Conservation (phyloP, 345 rosid species). For the Brassica rapa region DNA sequence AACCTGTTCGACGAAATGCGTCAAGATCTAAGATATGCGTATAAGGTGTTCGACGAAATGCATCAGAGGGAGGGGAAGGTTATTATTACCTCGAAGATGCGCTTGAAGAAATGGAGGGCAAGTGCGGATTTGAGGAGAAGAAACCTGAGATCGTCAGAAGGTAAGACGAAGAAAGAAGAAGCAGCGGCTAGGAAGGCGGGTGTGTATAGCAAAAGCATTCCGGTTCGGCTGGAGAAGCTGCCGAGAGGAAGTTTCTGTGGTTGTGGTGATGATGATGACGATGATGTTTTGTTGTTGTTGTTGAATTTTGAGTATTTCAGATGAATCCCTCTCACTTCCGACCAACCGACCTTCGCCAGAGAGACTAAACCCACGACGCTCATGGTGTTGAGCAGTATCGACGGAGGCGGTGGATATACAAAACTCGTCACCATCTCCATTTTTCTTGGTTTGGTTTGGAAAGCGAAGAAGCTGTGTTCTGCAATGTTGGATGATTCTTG, state of each 20-base stretch:
- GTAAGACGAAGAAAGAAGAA: constrained; percentile 54
- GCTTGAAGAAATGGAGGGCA: constrained; percentile 72
- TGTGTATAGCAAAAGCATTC: constrained; percentile 60
- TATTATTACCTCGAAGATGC: constrained; percentile 40
- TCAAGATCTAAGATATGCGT: constrained; percentile 33
- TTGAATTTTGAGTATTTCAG: constrained; percentile 65
- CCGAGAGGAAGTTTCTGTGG: constrained; percentile 9
- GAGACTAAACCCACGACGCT: constrained; percentile 39
- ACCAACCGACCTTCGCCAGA: constrained; percentile 42
- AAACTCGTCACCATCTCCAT: constrained; percentile 29
- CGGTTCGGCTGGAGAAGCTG: constrained; percentile 50
- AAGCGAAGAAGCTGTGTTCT: background rate
- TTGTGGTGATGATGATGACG: constrained; percentile 11
- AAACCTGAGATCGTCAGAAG: constrained; percentile 50
- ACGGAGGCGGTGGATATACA: constrained; percentile 47
- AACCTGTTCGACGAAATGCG: constrained; percentile 44
- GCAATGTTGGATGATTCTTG: background rate
- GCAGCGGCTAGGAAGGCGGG: constrained; percentile 61
- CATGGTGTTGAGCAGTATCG: constrained; percentile 42
- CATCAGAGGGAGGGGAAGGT: background rate
- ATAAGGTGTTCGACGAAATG: constrained; percentile 46
- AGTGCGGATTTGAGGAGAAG: constrained; percentile 53
- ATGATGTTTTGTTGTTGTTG: background rate
- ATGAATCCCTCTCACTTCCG: constrained; percentile 52
- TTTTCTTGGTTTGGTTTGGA: background rate